phyloP scores from a whole-genome alignment of 805 yeast genomes.

The Metschnikowia lachancei region DNA sequence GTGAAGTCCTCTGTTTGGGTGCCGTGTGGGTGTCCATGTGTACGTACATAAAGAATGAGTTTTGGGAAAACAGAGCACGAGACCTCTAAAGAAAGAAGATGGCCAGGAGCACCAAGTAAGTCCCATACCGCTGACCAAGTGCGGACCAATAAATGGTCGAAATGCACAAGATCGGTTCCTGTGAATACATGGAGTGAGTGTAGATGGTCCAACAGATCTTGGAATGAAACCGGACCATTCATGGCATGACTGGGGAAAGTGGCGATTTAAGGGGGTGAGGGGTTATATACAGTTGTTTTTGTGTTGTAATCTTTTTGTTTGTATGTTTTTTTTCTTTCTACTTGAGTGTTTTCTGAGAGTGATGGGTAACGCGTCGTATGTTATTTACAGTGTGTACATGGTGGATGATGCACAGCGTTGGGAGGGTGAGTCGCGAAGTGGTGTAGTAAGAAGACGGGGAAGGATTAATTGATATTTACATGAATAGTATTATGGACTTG shows the following conservation, averaged over 20 bases:
- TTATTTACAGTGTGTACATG: too few relatives aligned
- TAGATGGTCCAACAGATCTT: conserved; percentile 9
- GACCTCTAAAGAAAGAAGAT: neutral
- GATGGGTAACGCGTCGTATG: too few relatives aligned
- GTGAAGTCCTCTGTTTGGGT: neutral
- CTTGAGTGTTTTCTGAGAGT: too few relatives aligned
- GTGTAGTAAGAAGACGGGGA: too few relatives aligned
- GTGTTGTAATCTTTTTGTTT: too few relatives aligned
- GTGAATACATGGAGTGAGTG: conserved; percentile 4
- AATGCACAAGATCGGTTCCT: neutral
- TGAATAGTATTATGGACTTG: too few relatives aligned
- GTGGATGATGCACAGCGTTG: too few relatives aligned
- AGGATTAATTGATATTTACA: too few relatives aligned
- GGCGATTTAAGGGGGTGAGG: too few relatives aligned
- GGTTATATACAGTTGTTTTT: too few relatives aligned
- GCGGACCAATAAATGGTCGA: conserved; percentile 1
- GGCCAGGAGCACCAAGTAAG: neutral
- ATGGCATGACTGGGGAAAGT: conserved; percentile 7
- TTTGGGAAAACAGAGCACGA: neutral
- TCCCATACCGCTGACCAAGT: neutral
- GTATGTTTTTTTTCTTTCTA: too few relatives aligned
- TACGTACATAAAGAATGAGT: neutral
- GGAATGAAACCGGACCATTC: conserved; percentile 4
- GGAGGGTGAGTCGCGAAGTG: too few relatives aligned
- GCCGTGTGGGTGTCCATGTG: neutral